phyloP scores from a whole-genome alignment of 2,329 filamentous ascomycete species.

The Stagonosporopsis vannaccii region DNA sequence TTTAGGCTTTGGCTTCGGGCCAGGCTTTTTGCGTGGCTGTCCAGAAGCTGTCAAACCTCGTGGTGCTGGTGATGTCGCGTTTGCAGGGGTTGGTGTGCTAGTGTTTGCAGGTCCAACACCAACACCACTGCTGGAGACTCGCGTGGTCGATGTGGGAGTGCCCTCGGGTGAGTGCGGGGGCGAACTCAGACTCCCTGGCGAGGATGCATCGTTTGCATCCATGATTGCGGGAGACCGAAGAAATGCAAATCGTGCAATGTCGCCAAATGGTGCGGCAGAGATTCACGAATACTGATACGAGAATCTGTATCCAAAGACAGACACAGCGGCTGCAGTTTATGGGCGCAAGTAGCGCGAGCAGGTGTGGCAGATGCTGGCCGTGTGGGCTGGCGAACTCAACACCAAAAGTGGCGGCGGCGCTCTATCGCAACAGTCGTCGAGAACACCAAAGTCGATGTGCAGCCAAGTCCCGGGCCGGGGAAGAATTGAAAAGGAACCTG shows the following conservation, averaged over 20 bases:
- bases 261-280: constrained; percentile 5
- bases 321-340: constrained; percentile 6
- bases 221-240: constrained; percentile 35
- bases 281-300: constrained; percentile 3
- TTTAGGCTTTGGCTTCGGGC: constrained; percentile 52
- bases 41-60: constrained; percentile 46
- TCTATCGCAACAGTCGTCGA: constrained; percentile 36
- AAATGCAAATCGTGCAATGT: neutral
- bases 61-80: constrained; percentile 37
- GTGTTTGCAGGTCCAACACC: constrained; percentile 38
- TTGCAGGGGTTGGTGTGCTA: constrained; percentile 43
- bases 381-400: constrained; percentile 40
- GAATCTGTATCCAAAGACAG: constrained; percentile 1
- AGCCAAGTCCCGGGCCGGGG: constrained; percentile 29
- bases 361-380: constrained; percentile 22
- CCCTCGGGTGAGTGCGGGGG: constrained; percentile 49
- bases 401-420: constrained; percentile 40
- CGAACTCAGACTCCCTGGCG: constrained; percentile 48
- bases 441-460: constrained; percentile 45
- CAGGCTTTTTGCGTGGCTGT: constrained; percentile 51
- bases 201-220: constrained; percentile 44
- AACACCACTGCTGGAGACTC: constrained; percentile 35
- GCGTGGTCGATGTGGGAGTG: constrained; percentile 44
- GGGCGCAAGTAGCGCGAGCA: constrained; percentile 12
- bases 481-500: constrained; percentile 26